A percentile compares a stretch with the other conserved stretches of the same genome.
Conservation (phyloP, 305 asterid species). For the Solanum chacoense region DNA sequence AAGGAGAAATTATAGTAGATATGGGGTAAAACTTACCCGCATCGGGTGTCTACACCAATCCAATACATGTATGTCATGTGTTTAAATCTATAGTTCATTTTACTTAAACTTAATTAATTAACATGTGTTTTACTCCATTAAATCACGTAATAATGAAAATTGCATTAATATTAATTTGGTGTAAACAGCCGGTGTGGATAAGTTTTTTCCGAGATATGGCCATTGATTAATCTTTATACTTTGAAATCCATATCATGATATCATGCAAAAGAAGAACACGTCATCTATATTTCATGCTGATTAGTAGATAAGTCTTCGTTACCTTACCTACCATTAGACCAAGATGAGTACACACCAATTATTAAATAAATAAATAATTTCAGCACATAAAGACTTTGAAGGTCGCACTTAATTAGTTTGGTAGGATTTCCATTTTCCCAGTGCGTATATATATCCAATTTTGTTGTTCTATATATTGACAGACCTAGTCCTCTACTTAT, state of each 20-base stretch:
- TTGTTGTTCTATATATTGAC: background rate
- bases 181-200: fast-evolving
- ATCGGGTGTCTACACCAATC: too few species aligned
- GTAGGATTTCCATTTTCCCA: background rate
- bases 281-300: background rate
- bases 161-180: too few species aligned
- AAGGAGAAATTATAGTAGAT: background rate
- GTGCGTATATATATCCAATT: background rate
- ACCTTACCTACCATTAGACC: background rate
- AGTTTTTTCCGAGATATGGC: background rate
- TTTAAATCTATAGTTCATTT: too few species aligned
- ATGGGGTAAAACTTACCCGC: too few species aligned
- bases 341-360: background rate
- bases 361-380: background rate
- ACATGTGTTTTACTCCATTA: too few species aligned
- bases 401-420: background rate
- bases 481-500: background rate
- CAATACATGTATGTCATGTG: too few species aligned
- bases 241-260: background rate
- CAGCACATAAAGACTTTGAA: background rate
- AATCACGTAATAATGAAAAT: too few species aligned
- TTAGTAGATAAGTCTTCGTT: background rate
- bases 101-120: too few species aligned
- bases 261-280: background rate
- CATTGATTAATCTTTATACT: background rate